These are phyloP conservation scores for Phaeoacremonium minimum DNA, from an alignment of 2,329 filamentous ascomycete species.

Conservation along the genomic window DNA sequence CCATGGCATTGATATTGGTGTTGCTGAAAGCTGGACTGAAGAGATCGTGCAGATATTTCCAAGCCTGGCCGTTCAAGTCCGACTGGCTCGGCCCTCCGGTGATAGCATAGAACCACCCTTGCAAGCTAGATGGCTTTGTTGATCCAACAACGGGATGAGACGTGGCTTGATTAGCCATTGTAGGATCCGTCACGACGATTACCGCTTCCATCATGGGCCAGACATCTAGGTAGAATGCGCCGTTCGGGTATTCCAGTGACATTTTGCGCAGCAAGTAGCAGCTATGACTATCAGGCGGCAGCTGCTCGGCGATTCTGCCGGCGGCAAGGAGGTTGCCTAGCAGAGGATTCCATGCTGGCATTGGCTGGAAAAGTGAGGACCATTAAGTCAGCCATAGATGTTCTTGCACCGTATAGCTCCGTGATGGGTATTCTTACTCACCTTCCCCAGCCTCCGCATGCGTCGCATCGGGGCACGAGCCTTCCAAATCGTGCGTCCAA, in stretches of 20 bases:
- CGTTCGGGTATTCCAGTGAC: constrained; percentile 20
- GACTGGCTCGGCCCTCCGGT: constrained; percentile 26
- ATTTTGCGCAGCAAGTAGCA: not conserved
- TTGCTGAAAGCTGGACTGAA: constrained; percentile 34
- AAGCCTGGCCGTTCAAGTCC: constrained; percentile 28
- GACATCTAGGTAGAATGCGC: constrained; percentile 28
- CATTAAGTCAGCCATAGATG: too few relatives aligned
- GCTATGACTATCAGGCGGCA: not conserved
- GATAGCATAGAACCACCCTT: constrained; percentile 20
- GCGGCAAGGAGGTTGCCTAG: not conserved
- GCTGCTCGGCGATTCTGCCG: not conserved
- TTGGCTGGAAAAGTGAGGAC: too few relatives aligned
- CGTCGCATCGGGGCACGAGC: too few relatives aligned
- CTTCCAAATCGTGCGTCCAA: too few relatives aligned
- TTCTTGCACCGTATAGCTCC: too few relatives aligned
- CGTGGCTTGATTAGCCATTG: constrained; percentile 30
- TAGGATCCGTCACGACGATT: constrained; percentile 29
- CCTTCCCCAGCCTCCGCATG: too few relatives aligned
- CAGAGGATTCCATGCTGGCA: not conserved
- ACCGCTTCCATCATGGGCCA: constrained; percentile 30
- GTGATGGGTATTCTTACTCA: too few relatives aligned
- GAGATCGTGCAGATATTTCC: constrained; percentile 26
- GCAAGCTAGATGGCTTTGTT: constrained; percentile 24
- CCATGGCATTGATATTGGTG: constrained; percentile 26
- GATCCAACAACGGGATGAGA: constrained; percentile 21